These are phyloP conservation scores for Ilyonectria robusta DNA, from an alignment of 2,329 filamentous ascomycete species.

Conservation along the genomic window DNA sequence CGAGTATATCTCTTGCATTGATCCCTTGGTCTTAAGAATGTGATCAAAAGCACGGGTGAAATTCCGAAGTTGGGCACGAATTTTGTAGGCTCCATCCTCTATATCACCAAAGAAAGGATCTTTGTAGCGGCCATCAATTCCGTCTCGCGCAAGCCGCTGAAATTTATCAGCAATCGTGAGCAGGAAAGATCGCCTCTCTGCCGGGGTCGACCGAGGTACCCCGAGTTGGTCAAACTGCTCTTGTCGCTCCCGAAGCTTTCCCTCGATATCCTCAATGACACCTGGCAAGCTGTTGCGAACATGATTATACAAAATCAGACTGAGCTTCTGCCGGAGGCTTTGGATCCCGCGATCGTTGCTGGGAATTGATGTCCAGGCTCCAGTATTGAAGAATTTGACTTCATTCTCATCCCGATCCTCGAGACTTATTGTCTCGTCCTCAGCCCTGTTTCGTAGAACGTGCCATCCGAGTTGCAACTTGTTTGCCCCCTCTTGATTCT, in stretches of 20 bases:
- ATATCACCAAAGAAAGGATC: slow-evolving; percentile 55
- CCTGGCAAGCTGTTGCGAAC: slow-evolving; percentile 47
- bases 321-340: slow-evolving; percentile 53
- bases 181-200: slow-evolving; percentile 52
- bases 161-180: slow-evolving; percentile 55
- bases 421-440: slow-evolving; percentile 47
- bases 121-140: slow-evolving; percentile 48
- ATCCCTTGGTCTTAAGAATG: slow-evolving; percentile 45
- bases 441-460: slow-evolving; percentile 63
- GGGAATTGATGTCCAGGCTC: slow-evolving; percentile 48
- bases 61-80: slow-evolving; percentile 50
- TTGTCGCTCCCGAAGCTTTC: slow-evolving; percentile 38
- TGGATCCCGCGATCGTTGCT: slow-evolving; percentile 51
- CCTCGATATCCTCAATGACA: slow-evolving; percentile 47
- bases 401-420: slow-evolving; percentile 51
- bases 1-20: slow-evolving; percentile 33
- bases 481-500: slow-evolving; percentile 50
- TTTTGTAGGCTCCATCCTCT: slow-evolving; percentile 37
- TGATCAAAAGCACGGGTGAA: slow-evolving; percentile 51
- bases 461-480: slow-evolving; percentile 65
- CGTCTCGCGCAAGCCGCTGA: slow-evolving; percentile 49
- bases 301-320: slow-evolving; percentile 49
- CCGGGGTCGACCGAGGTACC: slow-evolving; percentile 30
- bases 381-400: slow-evolving; percentile 49
- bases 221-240: slow-evolving; percentile 41